Evolutionary conservation across 192 early-diverging fungal genomes (phyloP), one percentile per base, ranked within the genome.

Genomic region (Umbelopsis sp.): DNA sequence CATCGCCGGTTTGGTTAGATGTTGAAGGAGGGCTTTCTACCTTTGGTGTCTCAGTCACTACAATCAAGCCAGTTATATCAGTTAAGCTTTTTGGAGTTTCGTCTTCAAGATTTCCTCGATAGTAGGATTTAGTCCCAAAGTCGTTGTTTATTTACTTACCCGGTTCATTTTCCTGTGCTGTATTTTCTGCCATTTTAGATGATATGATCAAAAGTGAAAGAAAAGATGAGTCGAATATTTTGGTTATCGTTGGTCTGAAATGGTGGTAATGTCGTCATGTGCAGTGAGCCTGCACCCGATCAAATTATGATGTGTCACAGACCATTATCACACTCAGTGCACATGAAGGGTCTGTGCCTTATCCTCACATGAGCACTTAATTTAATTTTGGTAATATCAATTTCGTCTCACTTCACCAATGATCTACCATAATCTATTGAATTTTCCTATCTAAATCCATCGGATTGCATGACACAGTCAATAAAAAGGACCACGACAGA

Each of bases 281-380:
- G 56, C 56, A 62, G 31, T 34, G 2, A 16, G 26, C 31, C 31
- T 29, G 56, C 56, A 62, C 29, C 56, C 26, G 56, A 5, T 62
- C 56, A 34, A 62, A 62, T 31, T 62, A 31, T 62, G 56, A 62
- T 62, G 56, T 62, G 56, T 62, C 56, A 62, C 56, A 62, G 31
- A 62, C 29, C 14, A 34, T n/a, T 12, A 62, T 29, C 52, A 22
- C 17, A 62, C 31, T 32, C 1, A 62, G 56, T 54, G 56, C 56
- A 29, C 31, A 62, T 34, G 31, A 29, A 20, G 29, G 26, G 26
- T 34, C 31, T 62, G 17, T 62, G 31, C 31, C 31, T 29, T 4
- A 32, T 0, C 3, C 11, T 26, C 26, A 62, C 26, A 36, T 31
- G 29, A 62, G 29, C 5, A 62, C 25, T 32, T 31, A 26, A 54